A percentile compares a stretch with the other conserved stretches of the same genome.
phyloP scores from a whole-genome alignment of 2,329 filamentous ascomycete species.

The Beauveria bassiana region DNA sequence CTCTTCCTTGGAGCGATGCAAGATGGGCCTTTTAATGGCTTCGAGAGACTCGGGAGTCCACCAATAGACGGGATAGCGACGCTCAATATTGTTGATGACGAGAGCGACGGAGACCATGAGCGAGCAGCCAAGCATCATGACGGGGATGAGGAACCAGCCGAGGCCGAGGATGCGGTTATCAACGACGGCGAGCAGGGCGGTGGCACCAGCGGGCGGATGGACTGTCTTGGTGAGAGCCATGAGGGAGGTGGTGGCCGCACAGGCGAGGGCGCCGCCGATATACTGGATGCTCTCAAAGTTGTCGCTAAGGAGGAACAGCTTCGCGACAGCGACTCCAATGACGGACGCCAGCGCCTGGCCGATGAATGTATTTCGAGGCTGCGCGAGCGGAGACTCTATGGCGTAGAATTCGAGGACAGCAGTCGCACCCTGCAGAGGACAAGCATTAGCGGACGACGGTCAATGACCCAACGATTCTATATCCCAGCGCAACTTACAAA shows the following conservation, averaged over 20 bases:
- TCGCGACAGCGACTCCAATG: constrained; percentile 54
- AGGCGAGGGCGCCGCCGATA: constrained; percentile 58
- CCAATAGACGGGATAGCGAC: constrained; percentile 63
- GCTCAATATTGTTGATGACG: constrained; percentile 61
- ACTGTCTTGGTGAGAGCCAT: constrained; percentile 67
- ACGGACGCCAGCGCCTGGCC: constrained; percentile 58
- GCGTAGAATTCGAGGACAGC: constrained; percentile 69
- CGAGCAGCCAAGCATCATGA: constrained; percentile 51
- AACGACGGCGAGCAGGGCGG: constrained; percentile 59
- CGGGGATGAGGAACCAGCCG: constrained; percentile 62
- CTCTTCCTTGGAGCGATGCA: not conserved
- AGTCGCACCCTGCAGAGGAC: constrained; percentile 51
- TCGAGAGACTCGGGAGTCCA: constrained; percentile 43
- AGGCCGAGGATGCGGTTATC: constrained; percentile 45
- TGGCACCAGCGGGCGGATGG: constrained; percentile 69
- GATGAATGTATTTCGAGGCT: constrained; percentile 61
- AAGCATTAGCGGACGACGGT: not conserved
- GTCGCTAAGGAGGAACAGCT: constrained; percentile 51
- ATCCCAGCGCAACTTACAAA: constrained; percentile 45
- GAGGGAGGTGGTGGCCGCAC: constrained; percentile 51
- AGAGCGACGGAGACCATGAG: constrained; percentile 58
- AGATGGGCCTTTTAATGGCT: constrained; percentile 2
- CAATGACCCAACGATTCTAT: too few species aligned
- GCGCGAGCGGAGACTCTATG: constrained; percentile 63
- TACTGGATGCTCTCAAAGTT: constrained; percentile 47